Evolutionary conservation across 148 eudicot species (phyloP), one percentile per base, ranked within the genome.

Genomic region (Silene uniflora): DNA sequence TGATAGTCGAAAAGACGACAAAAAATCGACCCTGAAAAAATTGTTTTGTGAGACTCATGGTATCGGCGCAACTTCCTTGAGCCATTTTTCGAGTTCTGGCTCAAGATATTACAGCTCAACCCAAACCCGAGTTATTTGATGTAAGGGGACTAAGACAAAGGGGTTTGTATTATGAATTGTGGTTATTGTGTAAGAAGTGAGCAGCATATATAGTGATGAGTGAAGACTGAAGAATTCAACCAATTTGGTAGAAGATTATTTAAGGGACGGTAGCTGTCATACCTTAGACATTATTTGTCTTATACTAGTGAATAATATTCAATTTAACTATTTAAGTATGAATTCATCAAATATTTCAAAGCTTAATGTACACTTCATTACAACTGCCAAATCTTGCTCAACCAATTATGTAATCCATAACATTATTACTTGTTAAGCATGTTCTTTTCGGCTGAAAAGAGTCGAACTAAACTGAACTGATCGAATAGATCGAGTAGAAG

Each of bases 11-110:
- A 68, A 81, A 81, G 0, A 55, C 80, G 44, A 77, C 72, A 32
- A 77, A 81, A 68, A 81, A 81, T 1, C 83, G 73, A 17, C 83
- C 83, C 29, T 72, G 61, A 27, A 81, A 11, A 18, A 81, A 68
- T 22, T 81, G 77, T 2, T 63, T 3, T 5, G 60, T 19, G 58
- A 81, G 73, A 59, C 54, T 67, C 77, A 35, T 61, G 52, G 65
- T 58, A n/a, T 56, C 47, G 0, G 58, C 62, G 60, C 74, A 69
- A 18, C 75, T 12, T 10, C 35, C 68, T 25, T 71, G 65, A 19
- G 19, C 39, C 54, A 71, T 71, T 16, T 47, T 71, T 52, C 35
- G 19, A 39, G 21, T 19, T 21, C 22, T 9, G 25, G 24, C 52
- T 29, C 19, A 64, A 3, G n/a, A 25, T 39, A 39, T 39, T 39